Conservation (phyloP, 1,284 basidiomycete genomes). For the Trametes hirsuta region DNA sequence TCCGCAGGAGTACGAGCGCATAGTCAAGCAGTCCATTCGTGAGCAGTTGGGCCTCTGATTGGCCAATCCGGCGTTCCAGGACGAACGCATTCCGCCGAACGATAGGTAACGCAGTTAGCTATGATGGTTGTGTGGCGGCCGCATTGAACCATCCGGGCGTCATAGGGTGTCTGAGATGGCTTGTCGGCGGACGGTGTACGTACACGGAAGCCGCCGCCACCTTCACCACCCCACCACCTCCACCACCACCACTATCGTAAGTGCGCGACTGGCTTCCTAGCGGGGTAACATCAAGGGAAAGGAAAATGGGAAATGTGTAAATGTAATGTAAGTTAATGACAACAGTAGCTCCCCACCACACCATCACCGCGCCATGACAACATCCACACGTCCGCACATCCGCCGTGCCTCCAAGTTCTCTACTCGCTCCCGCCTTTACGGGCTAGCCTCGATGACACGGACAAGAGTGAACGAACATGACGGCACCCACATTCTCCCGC, state of each 20-base stretch:
- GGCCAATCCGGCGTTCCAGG: not conserved
- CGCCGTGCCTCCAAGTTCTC: not conserved
- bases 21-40: slow-evolving; percentile 69
- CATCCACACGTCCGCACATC: not conserved
- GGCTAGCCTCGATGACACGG: not conserved
- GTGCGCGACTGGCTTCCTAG: not conserved
- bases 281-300: not conserved
- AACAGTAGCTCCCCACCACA: slow-evolving; percentile 13
- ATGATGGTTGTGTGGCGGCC: slow-evolving; percentile 8
- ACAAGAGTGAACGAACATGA: not conserved
- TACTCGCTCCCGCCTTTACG: not conserved
- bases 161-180: not conserved
- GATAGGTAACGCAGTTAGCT: not conserved
- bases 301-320: slow-evolving; percentile 8
- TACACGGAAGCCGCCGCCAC: slow-evolving; percentile 9
- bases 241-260: not conserved
- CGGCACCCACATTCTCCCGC: no score
- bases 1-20: slow-evolving; percentile 70
- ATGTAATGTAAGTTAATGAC: slow-evolving; percentile 15
- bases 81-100: not conserved
- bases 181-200: slow-evolving; percentile 1
- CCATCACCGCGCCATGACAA: slow-evolving; percentile 15
- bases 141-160: not conserved
- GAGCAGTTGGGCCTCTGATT: slow-evolving; percentile 70
- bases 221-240: slow-evolving; percentile 1